A percentile compares a stretch with the other conserved stretches of the same genome.
Evolutionary conservation across 1,284 basidiomycete species (phyloP).

Genomic region (Naganishia liquefaciens): DNA sequence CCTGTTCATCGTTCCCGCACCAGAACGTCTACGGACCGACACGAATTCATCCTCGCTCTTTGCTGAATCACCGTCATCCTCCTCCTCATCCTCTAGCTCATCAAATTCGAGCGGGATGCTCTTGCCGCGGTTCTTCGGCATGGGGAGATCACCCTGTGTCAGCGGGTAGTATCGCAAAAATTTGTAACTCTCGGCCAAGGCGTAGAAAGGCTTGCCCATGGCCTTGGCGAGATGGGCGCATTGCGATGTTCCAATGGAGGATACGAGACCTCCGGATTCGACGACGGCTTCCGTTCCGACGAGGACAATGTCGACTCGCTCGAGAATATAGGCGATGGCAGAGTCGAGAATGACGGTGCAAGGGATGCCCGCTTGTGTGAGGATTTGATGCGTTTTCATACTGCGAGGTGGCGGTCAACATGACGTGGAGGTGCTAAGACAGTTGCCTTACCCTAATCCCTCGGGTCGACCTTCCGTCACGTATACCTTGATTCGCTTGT

Average conservation of each 20-base stretch:
- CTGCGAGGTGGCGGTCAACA: constrained; percentile 54
- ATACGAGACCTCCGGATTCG: constrained; percentile 68
- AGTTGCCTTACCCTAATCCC: constrained; percentile 66
- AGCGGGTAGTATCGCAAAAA: constrained; percentile 95
- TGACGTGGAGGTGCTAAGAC: background rate
- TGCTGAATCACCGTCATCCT: constrained; percentile 25
- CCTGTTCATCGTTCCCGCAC: background rate
- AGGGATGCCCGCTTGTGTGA: constrained; percentile 83
- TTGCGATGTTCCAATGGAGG: constrained; percentile 86
- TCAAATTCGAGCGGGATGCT: constrained; percentile 34
- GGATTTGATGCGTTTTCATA: constrained; percentile 79
- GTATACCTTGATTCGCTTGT: constrained; percentile 93
- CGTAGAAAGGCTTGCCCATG: constrained; percentile 93
- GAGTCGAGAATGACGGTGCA: constrained; percentile 94
- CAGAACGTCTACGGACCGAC: constrained; percentile 1
- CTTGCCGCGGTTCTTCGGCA: constrained; percentile 34
- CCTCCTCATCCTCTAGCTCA: constrained; percentile 30
- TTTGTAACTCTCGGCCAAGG: constrained; percentile 96
- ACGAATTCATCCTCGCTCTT: constrained; percentile 1
- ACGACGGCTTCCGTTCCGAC: constrained; percentile 97
- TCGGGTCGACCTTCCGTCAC: constrained; percentile 93
- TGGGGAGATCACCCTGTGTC: constrained; percentile 91
- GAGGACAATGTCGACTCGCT: constrained; percentile 89
- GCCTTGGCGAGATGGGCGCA: constrained; percentile 95
- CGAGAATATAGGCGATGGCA: constrained; percentile 95